phyloP scores from a whole-genome alignment of 176 grass and related monocot species.

The Elymus sibiricus region DNA sequence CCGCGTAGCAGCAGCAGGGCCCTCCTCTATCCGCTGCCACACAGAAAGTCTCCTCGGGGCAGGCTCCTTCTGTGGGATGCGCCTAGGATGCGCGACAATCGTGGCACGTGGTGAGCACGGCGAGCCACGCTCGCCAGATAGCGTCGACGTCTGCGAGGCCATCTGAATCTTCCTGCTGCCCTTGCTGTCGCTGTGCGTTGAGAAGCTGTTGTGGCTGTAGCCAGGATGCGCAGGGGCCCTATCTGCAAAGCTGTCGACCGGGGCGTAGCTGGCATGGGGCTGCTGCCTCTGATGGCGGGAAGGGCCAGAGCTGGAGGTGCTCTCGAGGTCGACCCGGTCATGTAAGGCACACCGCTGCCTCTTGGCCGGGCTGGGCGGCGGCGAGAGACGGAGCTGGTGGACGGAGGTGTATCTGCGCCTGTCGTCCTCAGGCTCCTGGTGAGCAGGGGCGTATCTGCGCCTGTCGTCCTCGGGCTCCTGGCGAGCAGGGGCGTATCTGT shows the following conservation, averaged over 20 bases:
- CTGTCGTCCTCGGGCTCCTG: conserved; percentile 22
- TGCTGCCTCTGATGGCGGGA: conserved; percentile 29
- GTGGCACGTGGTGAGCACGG: background rate
- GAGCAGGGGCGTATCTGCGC: background rate
- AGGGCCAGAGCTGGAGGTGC: conserved; percentile 44
- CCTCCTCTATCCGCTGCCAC: conserved; percentile 85
- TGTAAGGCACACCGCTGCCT: conserved; percentile 25
- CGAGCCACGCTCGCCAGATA: background rate
- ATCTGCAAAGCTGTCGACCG: conserved; percentile 38
- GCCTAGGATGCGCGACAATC: conserved; percentile 17
- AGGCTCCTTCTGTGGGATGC: conserved; percentile 27
- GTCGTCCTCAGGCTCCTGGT: conserved; percentile 30
- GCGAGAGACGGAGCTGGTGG: conserved; percentile 8
- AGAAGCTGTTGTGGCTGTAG: conserved; percentile 14
- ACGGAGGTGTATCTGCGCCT: background rate
- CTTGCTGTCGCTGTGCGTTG: conserved; percentile 38
- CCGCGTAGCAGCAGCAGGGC: conserved; percentile 37
- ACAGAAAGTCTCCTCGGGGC: conserved; percentile 67
- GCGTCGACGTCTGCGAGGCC: background rate
- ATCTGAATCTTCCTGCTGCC: conserved; percentile 53
- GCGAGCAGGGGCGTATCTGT: background rate
- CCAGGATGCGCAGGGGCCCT: conserved; percentile 21
- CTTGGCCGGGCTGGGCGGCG: conserved; percentile 19
- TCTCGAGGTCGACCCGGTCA: conserved; percentile 32
- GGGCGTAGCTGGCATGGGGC: conserved; percentile 3